Percentiles rank a stretch among this genome's conserved stretches.
phyloP scores from a whole-genome alignment of 345 rosid species.

The Odontarrhena argentea region DNA sequence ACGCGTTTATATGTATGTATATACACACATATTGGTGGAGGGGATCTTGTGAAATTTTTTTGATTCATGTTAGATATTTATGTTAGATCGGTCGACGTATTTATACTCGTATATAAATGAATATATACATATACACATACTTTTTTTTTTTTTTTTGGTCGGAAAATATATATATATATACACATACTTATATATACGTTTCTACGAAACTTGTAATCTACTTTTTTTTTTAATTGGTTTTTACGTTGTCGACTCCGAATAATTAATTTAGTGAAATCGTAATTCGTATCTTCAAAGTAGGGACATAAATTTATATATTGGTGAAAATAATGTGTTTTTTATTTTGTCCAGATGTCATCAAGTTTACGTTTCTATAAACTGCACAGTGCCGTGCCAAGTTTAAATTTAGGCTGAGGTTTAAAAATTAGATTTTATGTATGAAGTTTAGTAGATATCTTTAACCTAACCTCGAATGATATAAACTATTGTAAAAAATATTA shows the following conservation, averaged over 20 bases:
- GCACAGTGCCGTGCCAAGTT: too few species aligned
- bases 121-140: not conserved
- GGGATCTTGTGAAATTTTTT: constrained; percentile 30
- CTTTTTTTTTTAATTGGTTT: not conserved
- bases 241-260: constrained; percentile 1
- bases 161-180: constrained; percentile 1
- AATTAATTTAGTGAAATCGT: not conserved
- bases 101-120: constrained; percentile 6
- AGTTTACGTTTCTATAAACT: too few species aligned
- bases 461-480: too few species aligned
- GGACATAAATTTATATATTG: too few species aligned
- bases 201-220: constrained; percentile 8
- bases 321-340: too few species aligned
- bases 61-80: constrained; percentile 30
- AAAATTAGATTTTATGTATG: too few species aligned
- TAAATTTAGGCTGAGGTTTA: too few species aligned
- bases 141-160: too few species aligned
- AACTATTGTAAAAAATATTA: too few species aligned
- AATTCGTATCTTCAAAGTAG: not conserved
- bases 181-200: not conserved
- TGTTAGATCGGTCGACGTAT: constrained; percentile 25
- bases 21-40: constrained; percentile 18
- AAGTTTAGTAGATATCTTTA: too few species aligned
- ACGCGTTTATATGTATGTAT: constrained; percentile 5
- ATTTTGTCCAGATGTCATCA: too few species aligned